phyloP scores from a whole-genome alignment of 2,329 filamentous ascomycete genomes.

The Fusarium goolgardi region DNA sequence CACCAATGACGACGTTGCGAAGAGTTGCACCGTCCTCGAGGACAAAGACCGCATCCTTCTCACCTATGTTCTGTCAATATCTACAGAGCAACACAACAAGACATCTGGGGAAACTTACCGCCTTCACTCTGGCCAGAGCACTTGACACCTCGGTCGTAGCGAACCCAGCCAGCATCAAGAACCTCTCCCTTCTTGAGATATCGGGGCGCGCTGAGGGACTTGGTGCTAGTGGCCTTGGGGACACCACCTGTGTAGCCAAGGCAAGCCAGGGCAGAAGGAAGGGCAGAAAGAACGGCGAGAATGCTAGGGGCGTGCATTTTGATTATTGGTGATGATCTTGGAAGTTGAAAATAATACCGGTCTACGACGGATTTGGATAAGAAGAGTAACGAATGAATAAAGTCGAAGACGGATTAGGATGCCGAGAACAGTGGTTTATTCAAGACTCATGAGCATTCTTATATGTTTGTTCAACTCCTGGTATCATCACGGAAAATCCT shows the following conservation, averaged over 20 bases:
- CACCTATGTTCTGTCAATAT: neutral
- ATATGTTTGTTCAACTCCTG: neutral
- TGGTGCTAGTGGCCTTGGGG: constrained; percentile 45
- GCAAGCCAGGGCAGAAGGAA: constrained; percentile 49
- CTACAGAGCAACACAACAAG: rapidly evolving
- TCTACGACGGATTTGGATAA: neutral
- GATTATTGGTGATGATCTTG: neutral
- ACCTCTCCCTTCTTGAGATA: constrained; percentile 46
- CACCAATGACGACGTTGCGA: constrained; percentile 60
- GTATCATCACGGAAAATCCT: neutral
- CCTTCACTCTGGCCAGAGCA: constrained; percentile 59
- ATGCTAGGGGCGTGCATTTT: constrained; percentile 24
- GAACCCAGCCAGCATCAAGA: constrained; percentile 49
- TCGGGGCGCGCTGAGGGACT: constrained; percentile 47
- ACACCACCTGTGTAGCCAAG: constrained; percentile 47
- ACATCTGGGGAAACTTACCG: constrained; percentile 42
- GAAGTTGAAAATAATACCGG: neutral
- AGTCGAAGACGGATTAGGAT: neutral
- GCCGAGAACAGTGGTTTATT: neutral
- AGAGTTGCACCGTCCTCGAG: constrained; percentile 57
- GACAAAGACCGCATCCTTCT: constrained; percentile 55
- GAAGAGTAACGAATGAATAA: neutral
- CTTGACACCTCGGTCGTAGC: constrained; percentile 55
- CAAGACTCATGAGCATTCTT: neutral
- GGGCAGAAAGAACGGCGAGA: constrained; percentile 30